Evolutionary conservation across 192 early-diverging fungal genomes (phyloP), one percentile per base, ranked within the genome.

Genomic region (Mortierella antarctica): DNA sequence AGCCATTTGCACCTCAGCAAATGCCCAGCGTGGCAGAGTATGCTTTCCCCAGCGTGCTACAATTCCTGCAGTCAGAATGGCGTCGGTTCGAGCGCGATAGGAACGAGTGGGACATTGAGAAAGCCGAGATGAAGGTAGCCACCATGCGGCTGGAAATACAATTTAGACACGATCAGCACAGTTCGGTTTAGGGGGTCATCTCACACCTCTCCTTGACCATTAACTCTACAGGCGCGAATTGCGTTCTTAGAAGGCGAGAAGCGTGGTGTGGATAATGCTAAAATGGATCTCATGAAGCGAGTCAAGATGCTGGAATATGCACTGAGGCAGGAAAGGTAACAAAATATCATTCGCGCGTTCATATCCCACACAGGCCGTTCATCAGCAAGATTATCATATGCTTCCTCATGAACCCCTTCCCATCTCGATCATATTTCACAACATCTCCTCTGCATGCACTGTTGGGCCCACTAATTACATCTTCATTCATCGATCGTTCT

Each of bases 301-400:
- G 87, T 94, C 39, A 95, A 94, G 80, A 96, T 96, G 95, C 85
- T 96, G 11, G 94, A 96, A 77, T 94, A 88, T 83, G 91, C 92
- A 13, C 67, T 96, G 65, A 65, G 87, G 62, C 88, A 91, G 62
- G 93, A 95, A 75, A 88, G 94, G 94, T 93, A 86, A 63, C 15
- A 62, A 47, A 47, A 47, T 61, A 51, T 51, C 50, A 51, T 57
- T 15, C n/a, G 21, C 1, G n/a, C 15, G 2, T 57, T 23, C 17
- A 51, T 51, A 12, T 51, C 13, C 17, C 50, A 18, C 54, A 55
- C 8, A 4, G 54, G n/a, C n/a, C n/a, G 54, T n/a, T 55, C 54
- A 31, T 31, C 1, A 31, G 31, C 31, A 31, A 1, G 31, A 46
- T 59, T 73, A 61, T 62, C 70, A 68, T 69, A 70, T 61, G 68